Conservation (phyloP, 805 yeast genomes). For the Candida nitratophila region DNA sequence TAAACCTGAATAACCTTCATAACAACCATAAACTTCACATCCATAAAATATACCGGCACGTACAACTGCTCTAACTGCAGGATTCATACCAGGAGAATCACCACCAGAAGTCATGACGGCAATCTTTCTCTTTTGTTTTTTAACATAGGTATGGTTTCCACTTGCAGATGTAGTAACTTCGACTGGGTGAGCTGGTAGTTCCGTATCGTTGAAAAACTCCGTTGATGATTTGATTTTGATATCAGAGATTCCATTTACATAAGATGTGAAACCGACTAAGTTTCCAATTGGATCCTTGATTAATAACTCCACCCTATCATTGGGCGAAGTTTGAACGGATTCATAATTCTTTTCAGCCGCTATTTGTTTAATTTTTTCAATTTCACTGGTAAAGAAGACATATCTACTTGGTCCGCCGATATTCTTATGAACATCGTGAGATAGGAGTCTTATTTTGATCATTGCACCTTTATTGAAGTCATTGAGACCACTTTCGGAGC, state of each 20-base stretch:
- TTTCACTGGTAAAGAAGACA: slow-evolving; percentile 34
- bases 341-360: slow-evolving; percentile 12
- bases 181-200: no score
- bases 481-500: slow-evolving; percentile 2
- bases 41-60: slow-evolving; percentile 59
- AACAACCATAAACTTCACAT: slow-evolving; percentile 60
- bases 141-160: neutral
- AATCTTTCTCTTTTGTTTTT: slow-evolving; percentile 31
- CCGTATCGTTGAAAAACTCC: slow-evolving; percentile 16
- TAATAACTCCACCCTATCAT: slow-evolving; percentile 20
- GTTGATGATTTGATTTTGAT: slow-evolving; percentile 26
- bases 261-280: slow-evolving; percentile 46
- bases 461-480: slow-evolving; percentile 33
- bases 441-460: slow-evolving; percentile 38
- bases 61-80: slow-evolving; percentile 67
- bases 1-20: slow-evolving; percentile 71
- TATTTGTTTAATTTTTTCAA: slow-evolving; percentile 20
- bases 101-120: slow-evolving; percentile 82
- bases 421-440: slow-evolving; percentile 28
- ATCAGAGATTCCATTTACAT: slow-evolving; percentile 30
- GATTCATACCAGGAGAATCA: slow-evolving; percentile 79
- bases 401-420: slow-evolving; percentile 28
- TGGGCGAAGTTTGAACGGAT: slow-evolving; percentile 6
- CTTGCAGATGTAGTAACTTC: neutral
- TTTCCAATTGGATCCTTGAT: slow-evolving; percentile 63